A percentile compares a stretch with the other conserved stretches of the same genome.
These are phyloP conservation scores for Flaveria bidentis DNA, from an alignment of 129 eudicot genomes.

Conservation along the genomic window DNA sequence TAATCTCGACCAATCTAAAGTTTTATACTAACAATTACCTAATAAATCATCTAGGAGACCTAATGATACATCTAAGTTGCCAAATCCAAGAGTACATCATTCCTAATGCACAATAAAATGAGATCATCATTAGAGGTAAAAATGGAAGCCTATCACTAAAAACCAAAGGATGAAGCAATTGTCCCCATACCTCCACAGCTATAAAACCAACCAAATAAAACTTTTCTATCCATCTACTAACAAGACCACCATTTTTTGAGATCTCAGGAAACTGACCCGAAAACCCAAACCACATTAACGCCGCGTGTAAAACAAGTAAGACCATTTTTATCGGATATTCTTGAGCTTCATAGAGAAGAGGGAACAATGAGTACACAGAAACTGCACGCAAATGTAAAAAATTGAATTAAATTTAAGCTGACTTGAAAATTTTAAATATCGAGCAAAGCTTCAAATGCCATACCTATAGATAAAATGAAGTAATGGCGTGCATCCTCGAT, in stretches of 20 bases:
- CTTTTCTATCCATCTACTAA: conserved; percentile 60
- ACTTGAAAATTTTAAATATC: neutral
- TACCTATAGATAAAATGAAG: conserved; percentile 79
- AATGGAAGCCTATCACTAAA: conserved; percentile 70
- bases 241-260: conserved; percentile 28
- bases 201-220: conserved; percentile 70
- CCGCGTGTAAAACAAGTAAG: conserved; percentile 51
- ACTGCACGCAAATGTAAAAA: conserved; percentile 47
- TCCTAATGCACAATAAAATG: conserved; percentile 80
- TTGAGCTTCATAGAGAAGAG: conserved; percentile 85
- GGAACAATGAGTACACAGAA: conserved; percentile 86
- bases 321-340: conserved; percentile 84
- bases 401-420: neutral
- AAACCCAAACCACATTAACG: conserved; percentile 69
- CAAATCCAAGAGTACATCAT: conserved; percentile 95
- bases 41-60: conserved; percentile 34
- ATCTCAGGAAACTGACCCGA: conserved; percentile 48
- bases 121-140: conserved; percentile 77
- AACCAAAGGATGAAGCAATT: conserved; percentile 65
- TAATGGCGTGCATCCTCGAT: conserved; percentile 78
- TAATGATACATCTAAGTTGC: conserved; percentile 63
- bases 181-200: conserved; percentile 80
- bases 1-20: neutral
- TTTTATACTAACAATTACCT: conserved; percentile 10
- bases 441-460: neutral